Evolutionary conservation across 1,139 yeast genomes (phyloP), one percentile per base, ranked within the genome.

Genomic region (Zygoascus hellenicus): DNA sequence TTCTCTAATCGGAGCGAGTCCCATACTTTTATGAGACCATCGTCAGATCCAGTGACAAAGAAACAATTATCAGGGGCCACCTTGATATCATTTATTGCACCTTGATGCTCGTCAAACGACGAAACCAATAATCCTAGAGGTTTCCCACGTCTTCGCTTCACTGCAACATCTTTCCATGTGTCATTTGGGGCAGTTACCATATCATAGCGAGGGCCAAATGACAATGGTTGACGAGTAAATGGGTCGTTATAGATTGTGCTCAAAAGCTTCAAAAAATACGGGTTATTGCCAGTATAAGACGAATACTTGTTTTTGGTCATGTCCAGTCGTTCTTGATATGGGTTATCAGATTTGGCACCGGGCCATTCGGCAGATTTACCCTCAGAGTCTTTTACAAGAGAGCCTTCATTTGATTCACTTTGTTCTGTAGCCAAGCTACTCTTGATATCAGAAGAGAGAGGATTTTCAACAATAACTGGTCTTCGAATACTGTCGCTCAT

Each of bases 11-110:
- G 77, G 11, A 69, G 61, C 1, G 81, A 67, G 58, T 88, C 95
- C 97, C 97, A 92, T 0, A 92, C 65, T 53, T 79, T 82, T 40
- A 92, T 59, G 2, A 68, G 58, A 0, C 97, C 97, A 43, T 76
- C 74, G 40, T 80, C 83, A 3, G 94, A 85, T 2, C 90, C 96
- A 0, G 94, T 82, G 2, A 88, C 69, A 55, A 92, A 82, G 56
- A 78, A 84, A 36, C 77, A 77, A 16, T 79, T 75, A 38, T 83
- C 80, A 0, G 88, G 83, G 9, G 69, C 59, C 0, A 77, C 76
- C 2, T 74, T 76, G 9, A 89, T 64, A 39, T 82, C 69, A 22
- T 74, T 80, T 10, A 89, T 69, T 1, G 77, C 62, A 7, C 68
- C 68, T 11, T 68, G 66, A 54, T 81, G 85, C 45, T 81, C 87